phyloP scores from a whole-genome alignment of 768 basidiomycete species.

The Panaeolus papilionaceus region DNA sequence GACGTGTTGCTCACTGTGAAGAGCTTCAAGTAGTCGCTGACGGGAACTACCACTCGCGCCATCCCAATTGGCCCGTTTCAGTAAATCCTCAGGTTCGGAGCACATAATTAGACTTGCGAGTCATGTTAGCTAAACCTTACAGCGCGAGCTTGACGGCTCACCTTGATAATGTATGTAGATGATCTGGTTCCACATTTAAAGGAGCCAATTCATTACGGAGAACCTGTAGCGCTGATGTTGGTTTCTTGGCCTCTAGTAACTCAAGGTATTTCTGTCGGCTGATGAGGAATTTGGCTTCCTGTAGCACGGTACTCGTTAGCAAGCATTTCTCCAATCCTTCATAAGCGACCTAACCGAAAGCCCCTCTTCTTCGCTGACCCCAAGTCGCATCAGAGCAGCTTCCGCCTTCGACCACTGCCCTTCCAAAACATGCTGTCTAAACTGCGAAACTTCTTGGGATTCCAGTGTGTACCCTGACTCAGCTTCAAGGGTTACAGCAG shows the following conservation, averaged over 20 bases:
- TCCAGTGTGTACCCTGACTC: slow-evolving; percentile 94
- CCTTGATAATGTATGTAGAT: slow-evolving; percentile 90
- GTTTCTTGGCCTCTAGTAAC: slow-evolving; percentile 80
- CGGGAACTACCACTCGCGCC: slow-evolving; percentile 85
- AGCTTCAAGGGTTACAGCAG: slow-evolving; percentile 86
- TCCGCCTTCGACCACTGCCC: slow-evolving; percentile 86
- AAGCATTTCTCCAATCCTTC: slow-evolving; percentile 2
- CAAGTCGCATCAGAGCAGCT: slow-evolving; percentile 67
- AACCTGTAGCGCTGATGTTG: slow-evolving; percentile 82
- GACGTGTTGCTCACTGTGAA: slow-evolving; percentile 71
- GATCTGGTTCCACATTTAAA: slow-evolving; percentile 77
- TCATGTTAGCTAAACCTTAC: slow-evolving; percentile 25
- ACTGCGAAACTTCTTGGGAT: slow-evolving; percentile 74
- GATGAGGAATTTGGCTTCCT: slow-evolving; percentile 89
- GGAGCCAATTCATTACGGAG: slow-evolving; percentile 90
- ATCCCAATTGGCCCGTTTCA: slow-evolving; percentile 86
- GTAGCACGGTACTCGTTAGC: slow-evolving; percentile 22
- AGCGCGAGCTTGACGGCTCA: slow-evolving; percentile 34
- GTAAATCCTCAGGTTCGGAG: slow-evolving; percentile 81
- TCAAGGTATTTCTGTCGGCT: slow-evolving; percentile 97
- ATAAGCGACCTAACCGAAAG: slow-evolving; percentile 60
- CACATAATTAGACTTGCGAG: slow-evolving; percentile 87
- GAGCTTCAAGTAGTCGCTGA: slow-evolving; percentile 69
- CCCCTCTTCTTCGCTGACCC: slow-evolving; percentile 70
- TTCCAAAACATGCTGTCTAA: slow-evolving; percentile 79